Base-by-base conservation (phyloP, 306 rosid genomes). In the Prunus salicina region DNA sequence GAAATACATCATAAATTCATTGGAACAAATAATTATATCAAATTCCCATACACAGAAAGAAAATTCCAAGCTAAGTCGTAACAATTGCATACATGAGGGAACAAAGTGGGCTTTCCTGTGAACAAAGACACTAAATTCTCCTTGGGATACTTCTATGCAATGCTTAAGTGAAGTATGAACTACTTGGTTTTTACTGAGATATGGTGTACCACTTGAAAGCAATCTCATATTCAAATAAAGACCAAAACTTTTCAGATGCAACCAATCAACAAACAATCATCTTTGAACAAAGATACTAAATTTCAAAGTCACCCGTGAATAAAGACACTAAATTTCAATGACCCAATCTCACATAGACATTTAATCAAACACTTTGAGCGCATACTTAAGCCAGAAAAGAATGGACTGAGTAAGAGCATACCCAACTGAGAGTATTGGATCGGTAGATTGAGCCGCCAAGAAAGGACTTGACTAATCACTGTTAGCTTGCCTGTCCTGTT, bases 371-470 rank as follows among this genome's bases (percentile, higher is more conserved):
- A 72, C 6, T 22, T 20, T 14, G 75, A 6, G 53, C 8, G 22
- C 15, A 55, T 1, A 32, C 8, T 32, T 28, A 34, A 19, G 10
- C 9, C 20, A 53, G 8, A 30, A 56, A 72, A 38, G 2, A 71
- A 53, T 0, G 32, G 34, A 56, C 10, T 0, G 53, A 55, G 50
- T 12, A 22, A 19, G 28, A 56, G 53, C 76, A 15, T 72, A 72
- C 76, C 66, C 53, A 56, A 58, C 38, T 34, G 52, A 71, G 50
- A 38, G 53, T 25, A 22, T 19, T 55, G 24, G 66, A 72, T 72
- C 76, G 34, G 66, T 52, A 56, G 66, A 57, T 41, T 72, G 76
- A 38, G 52, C 8, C 32, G n/a, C 51, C 76, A 20, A 72, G 8
- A 56, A n/a, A 71, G 8, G 18, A 53, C 28, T 71, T 12, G 64